Evolutionary conservation across 176 grass and related monocot species (phyloP).

Genomic region (Themeda triandra): DNA sequence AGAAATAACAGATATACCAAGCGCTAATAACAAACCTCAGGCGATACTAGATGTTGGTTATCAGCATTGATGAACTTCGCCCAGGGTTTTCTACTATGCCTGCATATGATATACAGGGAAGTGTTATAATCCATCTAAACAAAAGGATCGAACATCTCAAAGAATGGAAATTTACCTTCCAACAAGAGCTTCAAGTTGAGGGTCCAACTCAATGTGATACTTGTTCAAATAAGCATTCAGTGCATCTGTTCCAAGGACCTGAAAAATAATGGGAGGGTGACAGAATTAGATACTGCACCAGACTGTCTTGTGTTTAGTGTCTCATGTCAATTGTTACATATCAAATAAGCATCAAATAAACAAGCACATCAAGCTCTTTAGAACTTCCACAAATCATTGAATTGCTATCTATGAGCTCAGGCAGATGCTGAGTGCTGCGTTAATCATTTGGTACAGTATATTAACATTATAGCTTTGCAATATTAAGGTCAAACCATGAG

Average conservation of each 20-base stretch:
- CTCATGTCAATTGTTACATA: background rate
- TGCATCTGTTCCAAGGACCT: conserved; percentile 91
- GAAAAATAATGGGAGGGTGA: conserved; percentile 19
- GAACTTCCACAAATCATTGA: background rate
- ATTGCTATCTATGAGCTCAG: background rate
- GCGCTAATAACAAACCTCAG: conserved; percentile 58
- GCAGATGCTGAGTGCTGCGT: background rate
- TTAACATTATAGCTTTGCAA: background rate
- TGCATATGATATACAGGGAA: conserved; percentile 33
- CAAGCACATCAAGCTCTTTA: background rate
- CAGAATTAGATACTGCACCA: conserved; percentile 2
- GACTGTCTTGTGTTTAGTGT: background rate
- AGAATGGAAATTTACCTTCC: conserved; percentile 58
- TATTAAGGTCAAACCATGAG: background rate
- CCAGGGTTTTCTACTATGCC: conserved; percentile 87
- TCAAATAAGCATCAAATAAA: conserved; percentile 3
- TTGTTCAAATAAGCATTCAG: conserved; percentile 92
- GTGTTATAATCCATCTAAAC: conserved; percentile 9
- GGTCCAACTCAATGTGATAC: conserved; percentile 85
- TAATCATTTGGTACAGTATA: background rate
- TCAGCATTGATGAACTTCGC: conserved; percentile 91
- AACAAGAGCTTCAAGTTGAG: conserved; percentile 94
- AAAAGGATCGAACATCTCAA: background rate
- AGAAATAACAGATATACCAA: background rate
- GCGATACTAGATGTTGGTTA: conserved; percentile 85